Base-by-base conservation (phyloP, 2,329 filamentous ascomycete genomes). In the Mariannaea sp. region DNA sequence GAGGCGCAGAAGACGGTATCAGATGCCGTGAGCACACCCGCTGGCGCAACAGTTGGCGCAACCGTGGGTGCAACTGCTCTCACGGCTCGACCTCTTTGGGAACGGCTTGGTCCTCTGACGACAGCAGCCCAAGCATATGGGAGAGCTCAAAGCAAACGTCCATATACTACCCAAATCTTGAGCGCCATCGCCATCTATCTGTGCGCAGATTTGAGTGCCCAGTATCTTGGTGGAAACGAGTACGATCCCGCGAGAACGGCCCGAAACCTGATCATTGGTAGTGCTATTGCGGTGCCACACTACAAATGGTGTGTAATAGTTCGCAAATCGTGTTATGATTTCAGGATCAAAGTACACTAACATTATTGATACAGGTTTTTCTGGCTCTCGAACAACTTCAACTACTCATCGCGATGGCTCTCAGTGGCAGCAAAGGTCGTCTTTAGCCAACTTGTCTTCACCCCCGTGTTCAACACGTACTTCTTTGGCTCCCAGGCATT, bases 401-500 rank as follows among this genome's bases (percentile, higher is more conserved):
- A 96, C 75, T 96, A 90, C 73, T 63, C 83, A 7, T 92, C 89
- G 24, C 87, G 86, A 62, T 64, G 82, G 30, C 72, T 90, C 42
- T 92, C 88, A 2, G 79, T 97, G 26, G 77, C 79, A 24, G 84
- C 85, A 50, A 96, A 96, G 73, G 89, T 96, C 53, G 69, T 80
- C 33, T 80, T 97, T 30, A 94, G 92, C 73, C 92, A 97, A 74
- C 70, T 82, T 10, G 74, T 85, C 63, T 96, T 95, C 74, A 90
- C 92, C 1, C 91, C 93, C 1, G 66, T 89, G 8, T 95, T 95
- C 77, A 93, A 89, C 72, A 80, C 83, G 19, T 91, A 90, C 71
- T 96, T 96, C 74, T 90, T 96, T 71, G 85, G 86, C 55, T 80
- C 88, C 72, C 90, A 95, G 68, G 87, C 89, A 1, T 75, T 92